A percentile compares a stretch with the other conserved stretches of the same genome.
Conservation (phyloP, 2,329 filamentous ascomycete species). For the Decorospora gaudefroyi region DNA sequence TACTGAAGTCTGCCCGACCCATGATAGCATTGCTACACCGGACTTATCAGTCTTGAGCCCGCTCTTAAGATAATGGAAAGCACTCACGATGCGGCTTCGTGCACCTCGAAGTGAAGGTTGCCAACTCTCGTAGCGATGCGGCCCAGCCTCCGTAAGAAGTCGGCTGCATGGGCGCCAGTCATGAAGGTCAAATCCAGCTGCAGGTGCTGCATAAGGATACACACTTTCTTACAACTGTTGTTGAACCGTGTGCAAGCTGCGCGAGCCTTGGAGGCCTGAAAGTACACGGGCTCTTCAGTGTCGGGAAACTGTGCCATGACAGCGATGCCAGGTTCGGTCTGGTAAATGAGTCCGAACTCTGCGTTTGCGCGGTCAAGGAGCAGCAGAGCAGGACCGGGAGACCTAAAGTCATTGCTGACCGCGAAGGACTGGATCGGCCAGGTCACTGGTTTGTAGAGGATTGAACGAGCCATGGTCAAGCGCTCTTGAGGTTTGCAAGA, state of each 20-base stretch:
- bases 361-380: conserved; percentile 22
- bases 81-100: conserved; percentile 19
- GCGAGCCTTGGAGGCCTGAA: conserved; percentile 13
- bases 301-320: conserved; percentile 14
- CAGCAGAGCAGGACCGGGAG: not conserved
- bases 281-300: conserved; percentile 21
- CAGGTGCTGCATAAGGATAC: conserved; percentile 15
- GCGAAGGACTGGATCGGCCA: conserved; percentile 20
- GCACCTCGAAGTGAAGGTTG: conserved; percentile 17
- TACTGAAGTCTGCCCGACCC: conserved; percentile 16
- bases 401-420: conserved; percentile 15
- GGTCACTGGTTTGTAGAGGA: not conserved
- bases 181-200: conserved; percentile 28
- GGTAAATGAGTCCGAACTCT: conserved; percentile 24
- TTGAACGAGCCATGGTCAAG: too few species aligned
- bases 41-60: not conserved
- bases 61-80: not conserved
- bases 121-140: conserved; percentile 9
- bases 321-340: not conserved
- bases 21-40: conserved; percentile 6
- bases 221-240: conserved; percentile 21
- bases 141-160: conserved; percentile 18
- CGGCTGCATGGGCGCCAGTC: conserved; percentile 2
- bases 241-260: conserved; percentile 19
- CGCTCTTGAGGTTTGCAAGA: too few species aligned